A percentile compares a stretch with the other conserved stretches of the same genome.
These are phyloP conservation scores for Amyloporia xantha DNA, from an alignment of 768 basidiomycete species.

Conservation along the genomic window DNA sequence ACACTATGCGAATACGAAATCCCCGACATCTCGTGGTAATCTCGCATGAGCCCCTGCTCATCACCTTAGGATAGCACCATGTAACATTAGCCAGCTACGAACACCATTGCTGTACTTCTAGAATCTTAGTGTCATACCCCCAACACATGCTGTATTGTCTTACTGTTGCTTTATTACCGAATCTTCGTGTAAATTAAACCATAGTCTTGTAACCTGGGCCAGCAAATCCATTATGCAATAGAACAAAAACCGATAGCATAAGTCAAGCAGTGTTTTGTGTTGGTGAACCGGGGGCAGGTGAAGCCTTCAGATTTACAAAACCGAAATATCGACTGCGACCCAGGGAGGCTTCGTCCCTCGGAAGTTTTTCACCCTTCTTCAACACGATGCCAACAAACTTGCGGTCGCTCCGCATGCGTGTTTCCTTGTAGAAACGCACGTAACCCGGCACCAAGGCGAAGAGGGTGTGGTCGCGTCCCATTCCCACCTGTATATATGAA, in stretches of 20 bases:
- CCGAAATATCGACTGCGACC: constrained; percentile 88
- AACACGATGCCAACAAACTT: constrained; percentile 82
- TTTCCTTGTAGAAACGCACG: constrained; percentile 89
- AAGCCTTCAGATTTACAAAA: constrained; percentile 55
- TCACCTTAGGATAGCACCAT: background rate
- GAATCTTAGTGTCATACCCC: background rate
- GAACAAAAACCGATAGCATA: background rate
- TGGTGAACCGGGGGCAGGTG: constrained; percentile 8
- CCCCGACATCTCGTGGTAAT: constrained; percentile 11
- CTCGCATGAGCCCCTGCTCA: background rate
- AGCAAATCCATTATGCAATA: background rate
- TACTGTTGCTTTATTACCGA: background rate
- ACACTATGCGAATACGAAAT: constrained; percentile 10
- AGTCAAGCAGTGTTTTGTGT: constrained; percentile 1
- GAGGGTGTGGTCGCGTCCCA: constrained; percentile 92
- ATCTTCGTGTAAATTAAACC: too few relatives aligned
- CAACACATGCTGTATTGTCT: background rate
- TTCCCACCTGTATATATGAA: constrained; percentile 55
- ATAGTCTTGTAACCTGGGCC: background rate
- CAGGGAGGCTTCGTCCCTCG: constrained; percentile 61
- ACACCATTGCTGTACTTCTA: background rate
- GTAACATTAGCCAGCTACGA: background rate
- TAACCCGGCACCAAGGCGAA: constrained; percentile 87
- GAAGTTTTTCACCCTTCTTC: constrained; percentile 77
- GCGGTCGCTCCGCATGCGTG: constrained; percentile 65